These are phyloP conservation scores for Colletotrichum cereale DNA, from an alignment of 2,329 filamentous ascomycete genomes.

Conservation along the genomic window DNA sequence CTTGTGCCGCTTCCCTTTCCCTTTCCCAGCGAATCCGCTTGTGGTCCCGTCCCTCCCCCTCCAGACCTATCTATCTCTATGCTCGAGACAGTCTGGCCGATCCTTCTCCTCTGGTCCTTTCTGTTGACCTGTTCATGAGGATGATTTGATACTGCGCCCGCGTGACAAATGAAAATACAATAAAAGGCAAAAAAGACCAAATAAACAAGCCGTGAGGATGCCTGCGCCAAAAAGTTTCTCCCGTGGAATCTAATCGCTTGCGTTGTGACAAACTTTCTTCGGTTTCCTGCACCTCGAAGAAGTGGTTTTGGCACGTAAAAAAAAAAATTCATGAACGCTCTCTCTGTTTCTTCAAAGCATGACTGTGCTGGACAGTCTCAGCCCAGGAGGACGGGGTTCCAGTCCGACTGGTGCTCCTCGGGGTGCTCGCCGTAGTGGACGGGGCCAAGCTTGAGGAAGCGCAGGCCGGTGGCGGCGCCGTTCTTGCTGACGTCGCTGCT, in stretches of 20 bases:
- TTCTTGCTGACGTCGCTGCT: conserved; percentile 59
- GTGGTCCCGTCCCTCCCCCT: neutral
- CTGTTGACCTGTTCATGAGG: neutral
- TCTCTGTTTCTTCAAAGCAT: neutral
- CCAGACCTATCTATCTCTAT: conserved; percentile 18
- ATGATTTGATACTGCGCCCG: neutral
- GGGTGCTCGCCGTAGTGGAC: conserved; percentile 74
- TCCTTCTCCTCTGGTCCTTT: neutral
- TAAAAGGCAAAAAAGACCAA: neutral
- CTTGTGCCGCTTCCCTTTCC: neutral
- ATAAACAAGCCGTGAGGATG: neutral
- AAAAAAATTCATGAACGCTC: conserved; percentile 6
- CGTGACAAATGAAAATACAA: neutral
- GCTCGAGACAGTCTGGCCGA: conserved; percentile 1
- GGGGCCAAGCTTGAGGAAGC: conserved; percentile 73
- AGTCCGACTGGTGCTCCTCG: conserved; percentile 63
- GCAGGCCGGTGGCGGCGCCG: conserved; percentile 48
- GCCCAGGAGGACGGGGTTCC: conserved; percentile 33
- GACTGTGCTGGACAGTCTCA: neutral
- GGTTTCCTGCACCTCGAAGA: conserved; percentile 28
- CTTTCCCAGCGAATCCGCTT: neutral
- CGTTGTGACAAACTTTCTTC: neutral
- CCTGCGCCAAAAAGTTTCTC: conserved; percentile 1
- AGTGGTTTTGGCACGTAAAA: neutral
- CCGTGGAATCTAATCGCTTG: conserved; percentile 24